These are phyloP conservation scores for Pseudonitzschia pungens DNA, from an alignment of 108 stramenopile genomes.

Conservation along the genomic window DNA sequence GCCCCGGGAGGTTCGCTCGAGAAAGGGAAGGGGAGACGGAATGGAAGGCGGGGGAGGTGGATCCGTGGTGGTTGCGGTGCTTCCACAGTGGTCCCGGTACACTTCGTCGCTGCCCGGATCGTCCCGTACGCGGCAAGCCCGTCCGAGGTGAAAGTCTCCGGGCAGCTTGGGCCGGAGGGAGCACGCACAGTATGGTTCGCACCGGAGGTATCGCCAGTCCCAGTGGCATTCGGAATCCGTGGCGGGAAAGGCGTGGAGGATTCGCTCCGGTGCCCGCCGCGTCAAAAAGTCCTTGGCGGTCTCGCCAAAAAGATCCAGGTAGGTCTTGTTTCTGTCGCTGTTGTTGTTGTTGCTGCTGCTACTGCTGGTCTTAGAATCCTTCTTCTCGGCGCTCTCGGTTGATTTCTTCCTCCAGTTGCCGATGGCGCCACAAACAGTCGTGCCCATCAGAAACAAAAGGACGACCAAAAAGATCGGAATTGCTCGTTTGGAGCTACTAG, in stretches of 20 bases:
- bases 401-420: background rate
- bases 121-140: constrained; percentile 63
- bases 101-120: background rate
- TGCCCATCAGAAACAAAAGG: background rate
- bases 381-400: background rate
- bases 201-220: constrained; percentile 75
- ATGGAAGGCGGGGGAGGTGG: background rate
- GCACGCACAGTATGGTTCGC: constrained; percentile 83
- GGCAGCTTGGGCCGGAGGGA: constrained; percentile 41
- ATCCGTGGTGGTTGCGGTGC: background rate
- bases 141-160: constrained; percentile 81
- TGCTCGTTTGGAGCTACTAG: too few relatives aligned
- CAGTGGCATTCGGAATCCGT: constrained; percentile 52
- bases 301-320: constrained; percentile 84
- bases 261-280: constrained; percentile 16
- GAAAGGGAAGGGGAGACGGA: constrained; percentile 3
- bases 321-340: constrained; percentile 37
- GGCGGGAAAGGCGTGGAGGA: constrained; percentile 40
- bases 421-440: background rate
- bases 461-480: background rate
- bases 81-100: background rate
- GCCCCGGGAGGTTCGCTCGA: background rate
- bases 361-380: background rate
- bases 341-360: background rate
- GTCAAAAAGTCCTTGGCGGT: constrained; percentile 81